Base-by-base conservation (phyloP, 352 stramenopile species). In the Pythium brassicae region DNA sequence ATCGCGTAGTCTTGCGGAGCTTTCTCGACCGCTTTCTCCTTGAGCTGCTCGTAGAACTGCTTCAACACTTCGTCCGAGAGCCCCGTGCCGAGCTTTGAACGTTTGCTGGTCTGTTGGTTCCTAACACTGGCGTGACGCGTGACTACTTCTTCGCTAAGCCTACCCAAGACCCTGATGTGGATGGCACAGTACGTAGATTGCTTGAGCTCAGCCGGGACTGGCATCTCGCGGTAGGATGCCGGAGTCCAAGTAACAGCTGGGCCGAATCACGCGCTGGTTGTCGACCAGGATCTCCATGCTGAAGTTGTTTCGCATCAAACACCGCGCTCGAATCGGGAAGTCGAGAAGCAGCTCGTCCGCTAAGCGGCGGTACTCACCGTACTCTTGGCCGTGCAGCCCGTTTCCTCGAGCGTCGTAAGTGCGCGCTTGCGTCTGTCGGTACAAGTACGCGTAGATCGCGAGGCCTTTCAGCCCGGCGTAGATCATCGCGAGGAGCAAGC, bases 21-120 rank as follows among this genome's bases (percentile, higher is more conserved):
- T 19, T 86, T 81, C 14, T 92, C 74, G 25, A 97, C 77, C 14
- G 87, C 70, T 52, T 85, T 89, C 37, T 88, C 82, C 53, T 89
- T 90, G 3, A 96, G 73, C 63, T 97, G 82, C 19, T 82, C 74
- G 53, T 81, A 77, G 54, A 97, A 90, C 40, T 89, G 70, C 65
- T 98, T 91, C n/a, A 99, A 82, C 49, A 95, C 80, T 67, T 99
- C 97, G 69, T 99, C 97, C n/a, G 84, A 98, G 70, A 99, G 97
- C 10, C 98, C 98, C 19, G 97, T 99, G 37, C 97, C 97, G 59
- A 37, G 32, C 32, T 37, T 37, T n/a, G n/a, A n/a, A n/a, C n/a
- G n/a, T n/a, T n/a, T n/a, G n/a, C n/a, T n/a, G n/a, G n/a, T n/a
- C n/a, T n/a, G n/a, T n/a, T n/a, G n/a, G n/a, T n/a, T n/a, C n/a